A percentile compares a stretch with the other conserved stretches of the same genome.
These are phyloP conservation scores for Rhododendron kiyosumense DNA, from an alignment of 148 eudicot genomes.

Conservation along the genomic window DNA sequence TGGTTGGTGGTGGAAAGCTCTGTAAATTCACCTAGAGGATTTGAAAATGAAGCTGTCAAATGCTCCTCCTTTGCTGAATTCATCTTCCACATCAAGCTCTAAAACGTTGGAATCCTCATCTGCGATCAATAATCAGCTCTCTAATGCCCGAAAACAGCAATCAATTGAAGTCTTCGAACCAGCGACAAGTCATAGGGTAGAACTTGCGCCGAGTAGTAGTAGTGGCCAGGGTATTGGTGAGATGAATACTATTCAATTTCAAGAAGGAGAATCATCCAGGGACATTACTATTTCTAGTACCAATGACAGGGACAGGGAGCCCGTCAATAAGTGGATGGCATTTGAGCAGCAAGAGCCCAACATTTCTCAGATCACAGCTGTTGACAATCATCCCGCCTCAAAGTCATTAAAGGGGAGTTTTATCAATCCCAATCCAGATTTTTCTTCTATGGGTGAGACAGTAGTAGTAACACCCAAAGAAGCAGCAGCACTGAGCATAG, in stretches of 20 bases:
- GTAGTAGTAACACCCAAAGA: background rate
- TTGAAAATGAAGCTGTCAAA: conserved; percentile 9
- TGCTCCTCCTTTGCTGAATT: background rate
- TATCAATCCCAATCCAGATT: background rate
- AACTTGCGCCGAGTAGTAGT: background rate
- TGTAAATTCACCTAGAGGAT: background rate
- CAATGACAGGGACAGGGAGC: background rate
- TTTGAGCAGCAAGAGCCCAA: conserved; percentile 18
- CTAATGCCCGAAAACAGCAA: background rate
- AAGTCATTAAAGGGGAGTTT: background rate
- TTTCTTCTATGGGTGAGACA: background rate
- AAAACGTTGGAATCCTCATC: background rate
- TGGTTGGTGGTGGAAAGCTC: background rate
- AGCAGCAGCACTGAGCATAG: conserved; percentile 25
- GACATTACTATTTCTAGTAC: background rate
- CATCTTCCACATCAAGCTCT: background rate
- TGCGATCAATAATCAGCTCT: background rate
- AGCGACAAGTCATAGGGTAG: background rate
- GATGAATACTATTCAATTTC: background rate
- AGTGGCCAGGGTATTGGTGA: background rate
- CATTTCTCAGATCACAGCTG: background rate
- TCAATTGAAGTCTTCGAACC: conserved; percentile 6
- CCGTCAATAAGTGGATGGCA: conserved; percentile 44
- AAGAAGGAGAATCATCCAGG: background rate
- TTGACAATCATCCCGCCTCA: background rate